Evolutionary conservation across 495 filamentous ascomycete species (phyloP).

Genomic region (Xylaria intraflava): DNA sequence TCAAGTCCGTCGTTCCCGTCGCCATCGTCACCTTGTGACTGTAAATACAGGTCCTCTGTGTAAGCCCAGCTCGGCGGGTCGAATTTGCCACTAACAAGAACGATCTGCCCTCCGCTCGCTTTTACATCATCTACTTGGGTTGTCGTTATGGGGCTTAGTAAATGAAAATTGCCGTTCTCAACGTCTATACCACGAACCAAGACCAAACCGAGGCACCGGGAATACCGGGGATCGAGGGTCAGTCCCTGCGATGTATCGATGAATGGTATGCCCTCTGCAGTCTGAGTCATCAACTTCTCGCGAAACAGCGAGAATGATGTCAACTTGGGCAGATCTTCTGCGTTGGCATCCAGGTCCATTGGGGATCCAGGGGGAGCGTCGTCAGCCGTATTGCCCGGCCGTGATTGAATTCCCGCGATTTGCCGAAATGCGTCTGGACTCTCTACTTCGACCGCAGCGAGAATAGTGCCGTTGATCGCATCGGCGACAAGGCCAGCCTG

Average conservation of each 20-base stretch:
- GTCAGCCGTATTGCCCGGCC: background rate
- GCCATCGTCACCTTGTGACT: slow-evolving; percentile 13
- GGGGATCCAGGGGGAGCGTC: slow-evolving; percentile 11
- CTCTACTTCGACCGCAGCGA: slow-evolving; percentile 36
- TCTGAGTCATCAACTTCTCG: slow-evolving; percentile 5
- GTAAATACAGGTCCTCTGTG: slow-evolving; percentile 41
- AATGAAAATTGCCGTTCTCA: slow-evolving; percentile 37
- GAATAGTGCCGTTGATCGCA: slow-evolving; percentile 39
- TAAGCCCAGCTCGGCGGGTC: slow-evolving; percentile 56
- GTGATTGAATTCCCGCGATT: background rate
- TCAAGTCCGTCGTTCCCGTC: slow-evolving; percentile 15
- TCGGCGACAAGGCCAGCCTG: slow-evolving; percentile 32
- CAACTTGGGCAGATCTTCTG: background rate
- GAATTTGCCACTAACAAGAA: slow-evolving; percentile 52
- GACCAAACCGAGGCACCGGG: slow-evolving; percentile 42
- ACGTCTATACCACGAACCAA: slow-evolving; percentile 51
- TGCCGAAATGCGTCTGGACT: slow-evolving; percentile 26
- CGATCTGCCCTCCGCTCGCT: slow-evolving; percentile 31
- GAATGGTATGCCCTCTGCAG: slow-evolving; percentile 34
- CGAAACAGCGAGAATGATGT: slow-evolving; percentile 5
- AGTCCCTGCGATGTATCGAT: slow-evolving; percentile 33
- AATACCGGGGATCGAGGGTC: slow-evolving; percentile 40
- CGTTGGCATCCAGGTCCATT: slow-evolving; percentile 2
- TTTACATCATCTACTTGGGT: slow-evolving; percentile 24
- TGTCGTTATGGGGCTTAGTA: slow-evolving; percentile 43